Conservation (phyloP, 2,329 filamentous ascomycete genomes). For the Ascochyta pisi region DNA sequence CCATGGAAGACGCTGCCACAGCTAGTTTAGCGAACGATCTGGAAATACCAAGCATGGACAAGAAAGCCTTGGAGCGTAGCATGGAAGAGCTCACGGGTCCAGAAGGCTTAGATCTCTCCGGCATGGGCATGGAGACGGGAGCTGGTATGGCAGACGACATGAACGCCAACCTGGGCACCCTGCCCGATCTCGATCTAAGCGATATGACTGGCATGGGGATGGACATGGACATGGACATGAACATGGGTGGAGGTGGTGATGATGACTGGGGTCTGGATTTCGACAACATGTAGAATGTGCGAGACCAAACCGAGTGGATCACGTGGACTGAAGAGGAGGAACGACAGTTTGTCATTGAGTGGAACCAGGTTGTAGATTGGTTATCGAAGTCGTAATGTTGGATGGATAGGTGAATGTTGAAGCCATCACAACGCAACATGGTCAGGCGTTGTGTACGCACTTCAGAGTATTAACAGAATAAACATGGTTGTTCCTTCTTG, state of each 20-base stretch:
- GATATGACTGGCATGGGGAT: slow-evolving; percentile 41
- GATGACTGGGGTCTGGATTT: slow-evolving; percentile 54
- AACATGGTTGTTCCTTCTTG: not conserved
- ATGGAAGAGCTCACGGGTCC: slow-evolving; percentile 40
- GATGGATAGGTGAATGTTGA: not conserved
- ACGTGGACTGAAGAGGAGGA: not conserved
- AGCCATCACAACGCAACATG: not conserved
- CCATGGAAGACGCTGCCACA: slow-evolving; percentile 47
- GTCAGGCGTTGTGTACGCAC: not conserved
- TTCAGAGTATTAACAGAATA: not conserved
- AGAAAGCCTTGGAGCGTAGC: slow-evolving; percentile 42
- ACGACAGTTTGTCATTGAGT: not conserved
- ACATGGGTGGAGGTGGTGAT: slow-evolving; percentile 39
- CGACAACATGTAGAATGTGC: slow-evolving; percentile 42
- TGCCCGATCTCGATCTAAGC: slow-evolving; percentile 40
- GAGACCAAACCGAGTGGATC: not conserved
- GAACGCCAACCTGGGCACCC: slow-evolving; percentile 31
- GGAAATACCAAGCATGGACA: slow-evolving; percentile 39
- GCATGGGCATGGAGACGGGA: slow-evolving; percentile 39
- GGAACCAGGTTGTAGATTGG: not conserved
- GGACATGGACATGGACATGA: slow-evolving; percentile 36
- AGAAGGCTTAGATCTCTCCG: slow-evolving; percentile 39
- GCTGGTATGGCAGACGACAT: slow-evolving; percentile 29
- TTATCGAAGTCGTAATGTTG: not conserved
- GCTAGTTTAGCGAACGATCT: slow-evolving; percentile 42